phyloP scores from a whole-genome alignment of 371 early-diverging fungal species.

The Umbelopsis sp. region DNA sequence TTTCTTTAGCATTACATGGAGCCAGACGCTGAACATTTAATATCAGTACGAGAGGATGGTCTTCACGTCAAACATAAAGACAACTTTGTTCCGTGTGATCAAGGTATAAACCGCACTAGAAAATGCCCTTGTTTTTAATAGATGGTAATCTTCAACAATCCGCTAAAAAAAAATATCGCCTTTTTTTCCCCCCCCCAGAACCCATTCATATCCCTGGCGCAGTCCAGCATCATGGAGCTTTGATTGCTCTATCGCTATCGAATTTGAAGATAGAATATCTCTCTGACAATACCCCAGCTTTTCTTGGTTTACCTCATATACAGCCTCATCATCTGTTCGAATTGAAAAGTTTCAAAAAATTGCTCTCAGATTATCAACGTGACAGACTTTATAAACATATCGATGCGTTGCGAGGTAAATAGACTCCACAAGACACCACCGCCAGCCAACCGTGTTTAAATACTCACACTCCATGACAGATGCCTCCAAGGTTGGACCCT shows the following conservation, averaged over 20 bases:
- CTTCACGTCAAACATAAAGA: constrained; percentile 12
- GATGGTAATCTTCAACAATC: background rate
- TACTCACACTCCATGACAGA: background rate
- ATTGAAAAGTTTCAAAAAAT: constrained; percentile 7
- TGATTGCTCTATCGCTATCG: constrained; percentile 1
- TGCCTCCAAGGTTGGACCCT: constrained; percentile 12
- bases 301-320: constrained; percentile 14
- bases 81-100: constrained; percentile 6
- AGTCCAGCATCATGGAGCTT: constrained; percentile 1
- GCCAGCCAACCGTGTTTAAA: background rate
- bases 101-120: background rate
- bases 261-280: constrained; percentile 11
- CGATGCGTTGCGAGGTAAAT: constrained; percentile 8
- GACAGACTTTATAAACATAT: background rate
- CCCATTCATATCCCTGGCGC: constrained; percentile 16
- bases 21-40: background rate
- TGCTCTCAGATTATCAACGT: constrained; percentile 6
- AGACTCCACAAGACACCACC: too few species aligned
- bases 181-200: background rate
- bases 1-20: background rate
- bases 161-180: background rate
- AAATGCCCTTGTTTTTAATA: background rate
- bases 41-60: background rate
- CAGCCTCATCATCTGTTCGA: constrained; percentile 2
- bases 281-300: constrained; percentile 3